Evolutionary conservation across 352 stramenopile genomes (phyloP).

Genomic region (Pythium plurisporium): DNA sequence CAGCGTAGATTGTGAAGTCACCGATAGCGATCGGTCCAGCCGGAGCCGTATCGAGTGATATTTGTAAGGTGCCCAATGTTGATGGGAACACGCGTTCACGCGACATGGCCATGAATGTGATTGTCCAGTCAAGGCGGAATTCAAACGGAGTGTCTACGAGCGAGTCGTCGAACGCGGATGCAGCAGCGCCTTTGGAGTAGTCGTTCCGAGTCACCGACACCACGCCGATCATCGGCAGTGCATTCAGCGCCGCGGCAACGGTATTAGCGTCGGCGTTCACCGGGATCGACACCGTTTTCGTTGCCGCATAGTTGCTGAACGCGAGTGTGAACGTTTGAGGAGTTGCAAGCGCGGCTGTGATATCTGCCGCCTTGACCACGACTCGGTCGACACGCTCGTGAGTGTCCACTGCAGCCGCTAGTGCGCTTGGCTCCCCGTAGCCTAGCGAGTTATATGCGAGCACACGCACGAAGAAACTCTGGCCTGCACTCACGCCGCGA

Average conservation of each 20-base stretch:
- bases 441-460: conserved; percentile 78
- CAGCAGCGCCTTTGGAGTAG: conserved; percentile 41
- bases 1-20: conserved; percentile 31
- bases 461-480: conserved; percentile 76
- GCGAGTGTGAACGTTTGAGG: conserved; percentile 50
- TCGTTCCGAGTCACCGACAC: conserved; percentile 58
- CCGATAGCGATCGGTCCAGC: conserved; percentile 13
- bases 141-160: conserved; percentile 30
- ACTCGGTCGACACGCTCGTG: conserved; percentile 54
- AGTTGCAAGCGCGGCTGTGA: conserved; percentile 29
- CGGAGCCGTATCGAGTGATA: conserved; percentile 24
- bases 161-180: conserved; percentile 43
- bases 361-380: conserved; percentile 24
- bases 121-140: conserved; percentile 65
- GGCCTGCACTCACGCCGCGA: conserved; percentile 33
- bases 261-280: conserved; percentile 47
- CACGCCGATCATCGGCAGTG: conserved; percentile 41
- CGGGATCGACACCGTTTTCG: conserved; percentile 33
- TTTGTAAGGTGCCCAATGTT: conserved; percentile 36
- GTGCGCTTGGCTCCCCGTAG: conserved; percentile 46
- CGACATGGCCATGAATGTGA: conserved; percentile 64
- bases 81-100: conserved; percentile 46
- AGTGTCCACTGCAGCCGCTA: conserved; percentile 37
- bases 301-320: conserved; percentile 46
- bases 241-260: conserved; percentile 51